These are phyloP conservation scores for Syzygium malaccense DNA, from an alignment of 441 rosid genomes.

Conservation along the genomic window DNA sequence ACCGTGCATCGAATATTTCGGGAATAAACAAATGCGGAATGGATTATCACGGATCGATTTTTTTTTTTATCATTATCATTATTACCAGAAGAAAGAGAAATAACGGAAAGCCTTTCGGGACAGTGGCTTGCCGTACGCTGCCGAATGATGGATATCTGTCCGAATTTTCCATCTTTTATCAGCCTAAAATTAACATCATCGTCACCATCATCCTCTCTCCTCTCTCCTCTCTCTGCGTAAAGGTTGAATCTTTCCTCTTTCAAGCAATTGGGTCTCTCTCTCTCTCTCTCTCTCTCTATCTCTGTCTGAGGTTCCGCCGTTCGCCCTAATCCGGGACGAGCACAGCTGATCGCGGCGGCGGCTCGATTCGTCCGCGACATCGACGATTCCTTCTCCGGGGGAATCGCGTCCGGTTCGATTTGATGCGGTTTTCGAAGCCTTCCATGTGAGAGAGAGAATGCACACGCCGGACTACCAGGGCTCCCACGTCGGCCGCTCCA, in stretches of 20 bases:
- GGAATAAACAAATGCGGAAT: not conserved
- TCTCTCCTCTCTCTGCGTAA: not conserved
- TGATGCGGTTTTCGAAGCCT: not conserved
- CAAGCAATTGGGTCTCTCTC: not conserved
- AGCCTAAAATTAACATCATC: not conserved
- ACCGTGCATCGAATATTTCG: not conserved
- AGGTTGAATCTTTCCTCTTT: not conserved
- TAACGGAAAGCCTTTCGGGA: not conserved
- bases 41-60: not conserved
- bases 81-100: not conserved
- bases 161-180: not conserved
- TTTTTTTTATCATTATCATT: not conserved
- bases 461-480: not conserved
- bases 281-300: not conserved
- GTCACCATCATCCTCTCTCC: not conserved
- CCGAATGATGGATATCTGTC: not conserved
- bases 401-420: not conserved
- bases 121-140: not conserved
- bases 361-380: not conserved
- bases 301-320: not conserved
- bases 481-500: slow-evolving; percentile 15
- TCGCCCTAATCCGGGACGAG: not conserved
- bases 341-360: not conserved
- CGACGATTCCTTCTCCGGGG: not conserved
- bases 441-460: not conserved